Conservation (phyloP, 2,329 filamentous ascomycete species). For the Lachnellula arida region DNA sequence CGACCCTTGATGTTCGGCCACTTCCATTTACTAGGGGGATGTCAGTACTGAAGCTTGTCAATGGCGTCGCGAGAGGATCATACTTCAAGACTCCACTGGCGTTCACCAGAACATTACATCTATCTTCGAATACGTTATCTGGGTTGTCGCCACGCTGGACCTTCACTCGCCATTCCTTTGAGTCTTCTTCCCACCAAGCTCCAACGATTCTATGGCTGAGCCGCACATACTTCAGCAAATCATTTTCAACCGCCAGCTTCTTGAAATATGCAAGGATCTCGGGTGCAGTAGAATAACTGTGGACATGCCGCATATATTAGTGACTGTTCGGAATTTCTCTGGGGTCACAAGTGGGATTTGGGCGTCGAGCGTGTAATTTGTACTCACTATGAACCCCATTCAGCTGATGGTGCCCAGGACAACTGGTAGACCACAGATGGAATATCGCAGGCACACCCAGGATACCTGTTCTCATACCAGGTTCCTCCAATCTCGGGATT, state of each 20-base stretch:
- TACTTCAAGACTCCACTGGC: slow-evolving; percentile 47
- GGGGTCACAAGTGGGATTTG: too few species aligned
- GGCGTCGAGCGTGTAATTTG: too few species aligned
- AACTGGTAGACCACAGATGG: slow-evolving; percentile 37
- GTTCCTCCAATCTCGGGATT: slow-evolving; percentile 45
- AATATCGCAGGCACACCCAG: slow-evolving; percentile 45
- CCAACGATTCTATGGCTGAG: slow-evolving; percentile 40
- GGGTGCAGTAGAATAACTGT: slow-evolving; percentile 36
- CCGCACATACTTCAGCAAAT: slow-evolving; percentile 38
- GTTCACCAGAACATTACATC: slow-evolving; percentile 41
- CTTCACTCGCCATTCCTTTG: slow-evolving; percentile 39
- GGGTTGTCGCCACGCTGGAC: slow-evolving; percentile 14
- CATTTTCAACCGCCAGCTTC: slow-evolving; percentile 29
- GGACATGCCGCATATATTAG: background rate
- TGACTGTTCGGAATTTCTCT: too few species aligned
- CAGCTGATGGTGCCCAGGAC: slow-evolving; percentile 7
- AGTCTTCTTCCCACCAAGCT: slow-evolving; percentile 40
- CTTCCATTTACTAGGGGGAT: slow-evolving; percentile 12
- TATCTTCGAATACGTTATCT: slow-evolving; percentile 34
- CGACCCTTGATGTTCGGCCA: slow-evolving; percentile 44
- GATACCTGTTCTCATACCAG: slow-evolving; percentile 54
- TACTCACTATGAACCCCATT: background rate
- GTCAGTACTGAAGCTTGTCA: slow-evolving; percentile 33
- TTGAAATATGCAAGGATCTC: slow-evolving; percentile 36
- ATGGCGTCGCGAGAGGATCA: slow-evolving; percentile 21